Evolutionary conservation across 2,329 filamentous ascomycete species (phyloP).

Genomic region (Colletotrichum navitas): DNA sequence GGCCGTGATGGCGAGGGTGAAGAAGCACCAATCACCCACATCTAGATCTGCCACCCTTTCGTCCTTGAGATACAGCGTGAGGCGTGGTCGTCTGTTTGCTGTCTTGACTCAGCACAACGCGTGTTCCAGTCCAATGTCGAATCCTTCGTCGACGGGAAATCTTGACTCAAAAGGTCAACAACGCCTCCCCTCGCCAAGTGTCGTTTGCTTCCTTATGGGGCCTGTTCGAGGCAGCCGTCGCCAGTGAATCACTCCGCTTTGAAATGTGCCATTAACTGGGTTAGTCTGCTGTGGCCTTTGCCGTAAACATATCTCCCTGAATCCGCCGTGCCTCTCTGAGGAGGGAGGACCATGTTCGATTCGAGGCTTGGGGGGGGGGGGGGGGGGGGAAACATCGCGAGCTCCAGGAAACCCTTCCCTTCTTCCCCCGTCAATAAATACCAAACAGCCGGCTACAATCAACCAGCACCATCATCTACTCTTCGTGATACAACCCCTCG

Average conservation of each 20-base stretch:
- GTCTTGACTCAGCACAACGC: neutral
- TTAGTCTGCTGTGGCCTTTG: neutral
- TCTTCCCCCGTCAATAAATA: too few species aligned
- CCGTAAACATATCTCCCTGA: neutral
- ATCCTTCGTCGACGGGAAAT: neutral
- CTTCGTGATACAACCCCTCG: slow-evolving; percentile 66
- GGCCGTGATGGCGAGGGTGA: neutral
- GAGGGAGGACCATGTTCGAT: neutral
- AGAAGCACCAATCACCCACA: accelerated
- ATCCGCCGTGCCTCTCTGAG: too few species aligned
- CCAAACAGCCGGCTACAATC: too few species aligned
- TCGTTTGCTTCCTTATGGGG: neutral
- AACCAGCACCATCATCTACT: slow-evolving; percentile 31
- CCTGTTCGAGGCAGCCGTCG: neutral
- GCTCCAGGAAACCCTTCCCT: neutral
- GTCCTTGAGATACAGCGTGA: neutral
- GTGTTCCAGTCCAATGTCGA: neutral
- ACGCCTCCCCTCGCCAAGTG: neutral
- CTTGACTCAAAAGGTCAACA: neutral
- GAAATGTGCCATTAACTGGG: too few species aligned
- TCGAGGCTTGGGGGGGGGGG: too few species aligned
- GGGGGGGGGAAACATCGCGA: too few species aligned
- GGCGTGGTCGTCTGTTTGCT: neutral
- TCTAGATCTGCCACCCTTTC: neutral
- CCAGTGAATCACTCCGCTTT: neutral